Conservation (phyloP, 371 early-diverging fungal genomes). For the Mitosporidium daphniae region DNA sequence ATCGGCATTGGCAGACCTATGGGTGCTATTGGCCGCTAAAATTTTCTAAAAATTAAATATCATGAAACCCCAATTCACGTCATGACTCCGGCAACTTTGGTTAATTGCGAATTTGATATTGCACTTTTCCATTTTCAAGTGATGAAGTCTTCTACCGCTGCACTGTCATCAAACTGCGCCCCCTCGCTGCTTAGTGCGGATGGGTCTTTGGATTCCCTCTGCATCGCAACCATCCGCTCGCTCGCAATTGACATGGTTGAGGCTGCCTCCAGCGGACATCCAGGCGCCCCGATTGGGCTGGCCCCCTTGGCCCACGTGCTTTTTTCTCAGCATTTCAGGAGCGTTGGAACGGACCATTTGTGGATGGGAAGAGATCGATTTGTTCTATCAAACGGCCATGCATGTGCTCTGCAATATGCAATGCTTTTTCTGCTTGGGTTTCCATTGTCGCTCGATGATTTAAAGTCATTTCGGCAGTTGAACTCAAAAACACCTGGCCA, state of each 20-base stretch:
- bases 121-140: no score
- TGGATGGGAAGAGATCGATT: conserved; percentile 67
- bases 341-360: background rate
- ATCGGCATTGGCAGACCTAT: no score
- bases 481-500: conserved; percentile 55
- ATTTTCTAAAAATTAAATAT: no score
- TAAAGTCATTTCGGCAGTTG: conserved; percentile 64
- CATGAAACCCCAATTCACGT: no score
- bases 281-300: conserved; percentile 78
- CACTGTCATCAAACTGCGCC: no score
- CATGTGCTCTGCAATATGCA: conserved; percentile 67
- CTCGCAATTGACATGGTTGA: conserved; percentile 72
- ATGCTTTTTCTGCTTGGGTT: conserved; percentile 57
- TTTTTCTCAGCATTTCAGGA: conserved; percentile 16
- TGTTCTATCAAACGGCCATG: conserved; percentile 94
- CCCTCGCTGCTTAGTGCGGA: no score
- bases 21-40: no score
- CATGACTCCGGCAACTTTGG: no score
- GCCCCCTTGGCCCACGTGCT: conserved; percentile 69
- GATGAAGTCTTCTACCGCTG: no score
- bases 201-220: conserved; percentile 19
- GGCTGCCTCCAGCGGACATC: conserved; percentile 84
- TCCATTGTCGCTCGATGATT: conserved; percentile 49
- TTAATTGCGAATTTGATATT: no score
- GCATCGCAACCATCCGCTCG: conserved; percentile 62